Evolutionary conservation across 2,329 filamentous ascomycete genomes (phyloP), one percentile per base, ranked within the genome.

Genomic region (Ilyonectria sp.): DNA sequence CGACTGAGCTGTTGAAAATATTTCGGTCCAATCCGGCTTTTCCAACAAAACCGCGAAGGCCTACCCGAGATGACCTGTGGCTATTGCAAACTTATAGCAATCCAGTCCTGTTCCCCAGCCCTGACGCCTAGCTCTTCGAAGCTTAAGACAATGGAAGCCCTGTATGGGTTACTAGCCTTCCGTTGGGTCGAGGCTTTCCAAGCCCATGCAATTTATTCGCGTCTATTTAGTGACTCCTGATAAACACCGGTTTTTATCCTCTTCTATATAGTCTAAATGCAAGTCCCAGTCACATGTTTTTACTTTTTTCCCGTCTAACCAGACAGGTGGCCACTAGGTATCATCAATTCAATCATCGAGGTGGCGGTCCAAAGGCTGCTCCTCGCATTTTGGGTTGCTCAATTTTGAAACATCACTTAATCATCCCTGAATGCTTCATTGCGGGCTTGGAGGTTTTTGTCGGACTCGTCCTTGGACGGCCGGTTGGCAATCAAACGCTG

Each of bases 401-500:
- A 23, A 13, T 9, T 11, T 11, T 9, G 5, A 9, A 4, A 33
- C n/a, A 35, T 7, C n/a, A 49, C 50, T 73, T 72, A 83, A 52
- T 79, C 81, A 31, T 84, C 79, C 31, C 76, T 78, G 65, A 84
- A 84, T 19, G 82, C 82, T 74, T 84, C 82, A 37, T 76, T 82
- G 63, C 81, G 80, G 57, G 82, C 82, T 69, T 84, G 80, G 33
- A 79, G 74, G 56, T 76, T 76, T 68, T 77, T 71, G 67, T 78
- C 76, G 17, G 76, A 77, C 50, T 82, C 77, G 52, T 82, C 79
- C 73, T 80, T 82, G 59, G 81, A 74, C 17, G 79, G 79, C 7
- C 83, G 81, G 77, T 88, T 88, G 72, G 85, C 86, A 73, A 88
- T 84, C 65, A 88, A 78, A 63, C 86, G 85, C 86, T 88, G 60